A percentile compares a stretch with the other conserved stretches of the same genome.
Evolutionary conservation across 2,329 filamentous ascomycete genomes (phyloP).

Genomic region (Epicoccum sorghinum): DNA sequence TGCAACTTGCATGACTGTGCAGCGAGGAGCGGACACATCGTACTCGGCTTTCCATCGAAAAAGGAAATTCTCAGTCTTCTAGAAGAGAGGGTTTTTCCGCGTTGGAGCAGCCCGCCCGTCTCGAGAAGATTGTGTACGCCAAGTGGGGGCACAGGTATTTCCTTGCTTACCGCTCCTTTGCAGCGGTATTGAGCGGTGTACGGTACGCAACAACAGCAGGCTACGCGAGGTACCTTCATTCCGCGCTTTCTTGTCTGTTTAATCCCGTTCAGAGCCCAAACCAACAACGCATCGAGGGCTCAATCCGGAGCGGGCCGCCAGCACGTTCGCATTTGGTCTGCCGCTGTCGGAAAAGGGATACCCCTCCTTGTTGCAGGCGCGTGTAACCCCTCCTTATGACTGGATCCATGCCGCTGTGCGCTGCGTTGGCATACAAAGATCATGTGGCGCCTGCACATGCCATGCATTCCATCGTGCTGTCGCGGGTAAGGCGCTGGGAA

Average conservation of each 20-base stretch:
- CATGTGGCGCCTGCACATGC: constrained; percentile 13
- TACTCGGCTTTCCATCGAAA: constrained; percentile 1
- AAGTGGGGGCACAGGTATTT: constrained; percentile 5
- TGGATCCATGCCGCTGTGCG: constrained; percentile 1
- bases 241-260: background rate
- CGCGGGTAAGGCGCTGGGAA: constrained; percentile 13
- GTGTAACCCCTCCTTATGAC: background rate
- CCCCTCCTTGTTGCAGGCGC: constrained; percentile 2
- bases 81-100: constrained; percentile 8
- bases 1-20: background rate
- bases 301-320: constrained; percentile 3
- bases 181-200: constrained; percentile 9
- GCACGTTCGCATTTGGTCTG: background rate
- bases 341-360: constrained; percentile 4
- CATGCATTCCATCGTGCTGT: constrained; percentile 1
- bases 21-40: background rate
- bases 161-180: constrained; percentile 17
- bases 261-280: constrained; percentile 4
- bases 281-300: background rate
- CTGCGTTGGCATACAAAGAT: constrained; percentile 6
- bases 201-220: background rate
- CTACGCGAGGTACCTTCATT: too few species aligned
- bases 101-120: background rate
- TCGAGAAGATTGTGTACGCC: constrained; percentile 5
- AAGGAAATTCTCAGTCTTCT: background rate